Conservation (phyloP, 2,329 filamentous ascomycete species). For the Cylindrodendrum hubeiense region DNA sequence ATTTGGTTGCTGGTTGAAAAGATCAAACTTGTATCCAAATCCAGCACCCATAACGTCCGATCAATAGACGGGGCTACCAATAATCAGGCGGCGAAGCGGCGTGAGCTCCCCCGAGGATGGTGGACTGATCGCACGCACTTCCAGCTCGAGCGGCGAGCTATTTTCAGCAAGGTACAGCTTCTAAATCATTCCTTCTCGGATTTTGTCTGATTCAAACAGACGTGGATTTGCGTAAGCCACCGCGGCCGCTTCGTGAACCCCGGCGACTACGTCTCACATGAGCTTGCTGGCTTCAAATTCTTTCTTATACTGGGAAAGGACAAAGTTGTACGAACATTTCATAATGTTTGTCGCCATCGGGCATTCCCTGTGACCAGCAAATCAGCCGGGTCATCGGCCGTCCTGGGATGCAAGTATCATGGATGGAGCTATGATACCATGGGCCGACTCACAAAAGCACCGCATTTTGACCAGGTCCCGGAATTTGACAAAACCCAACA, state of each 20-base stretch:
- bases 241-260: slow-evolving; percentile 47
- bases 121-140: slow-evolving; percentile 50
- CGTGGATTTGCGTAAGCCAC: slow-evolving; percentile 54
- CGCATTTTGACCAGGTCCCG: slow-evolving; percentile 53
- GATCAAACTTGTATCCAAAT: neutral
- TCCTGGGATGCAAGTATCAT: slow-evolving; percentile 59
- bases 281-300: slow-evolving; percentile 52
- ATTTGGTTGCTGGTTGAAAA: neutral
- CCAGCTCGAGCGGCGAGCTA: slow-evolving; percentile 57
- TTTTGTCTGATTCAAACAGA: slow-evolving; percentile 40
- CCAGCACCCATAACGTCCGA: neutral
- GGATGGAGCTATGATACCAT: slow-evolving; percentile 59
- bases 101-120: slow-evolving; percentile 11
- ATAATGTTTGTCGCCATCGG: slow-evolving; percentile 59
- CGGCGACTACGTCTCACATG: slow-evolving; percentile 51
- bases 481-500: slow-evolving; percentile 55
- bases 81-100: neutral
- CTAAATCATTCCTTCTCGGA: neutral
- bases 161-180: slow-evolving; percentile 46
- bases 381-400: slow-evolving; percentile 50
- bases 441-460: slow-evolving; percentile 57
- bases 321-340: slow-evolving; percentile 47
- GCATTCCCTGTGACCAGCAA: slow-evolving; percentile 56
- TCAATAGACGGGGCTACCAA: neutral
- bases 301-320: slow-evolving; percentile 52